Percentiles rank a stretch among this genome's conserved stretches.
These are phyloP conservation scores for Diospyros lotus DNA, from an alignment of 148 eudicot genomes.

Conservation along the genomic window DNA sequence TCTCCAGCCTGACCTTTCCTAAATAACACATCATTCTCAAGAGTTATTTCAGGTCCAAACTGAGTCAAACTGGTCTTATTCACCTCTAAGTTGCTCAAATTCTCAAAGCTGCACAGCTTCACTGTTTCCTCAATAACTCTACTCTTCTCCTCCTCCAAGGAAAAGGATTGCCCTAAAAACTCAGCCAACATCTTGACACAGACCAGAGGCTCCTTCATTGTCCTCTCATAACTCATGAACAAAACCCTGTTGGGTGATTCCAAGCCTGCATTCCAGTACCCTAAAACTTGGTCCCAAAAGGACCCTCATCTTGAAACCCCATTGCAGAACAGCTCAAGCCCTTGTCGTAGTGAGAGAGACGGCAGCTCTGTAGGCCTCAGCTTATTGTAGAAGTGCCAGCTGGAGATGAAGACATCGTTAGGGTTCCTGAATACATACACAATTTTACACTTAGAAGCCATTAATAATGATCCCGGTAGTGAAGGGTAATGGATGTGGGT, in stretches of 20 bases:
- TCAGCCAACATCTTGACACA: slow-evolving; percentile 13
- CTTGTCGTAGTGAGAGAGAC: slow-evolving; percentile 6
- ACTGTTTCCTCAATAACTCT: slow-evolving; percentile 4
- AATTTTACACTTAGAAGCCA: not conserved
- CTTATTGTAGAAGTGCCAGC: slow-evolving; percentile 9
- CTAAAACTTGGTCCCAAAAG: slow-evolving; percentile 30
- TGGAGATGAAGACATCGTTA: slow-evolving; percentile 13
- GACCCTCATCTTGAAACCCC: slow-evolving; percentile 16
- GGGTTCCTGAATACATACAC: slow-evolving; percentile 18
- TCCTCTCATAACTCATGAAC: slow-evolving; percentile 17
- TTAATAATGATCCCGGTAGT: slow-evolving; percentile 8
- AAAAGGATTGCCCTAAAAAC: slow-evolving; percentile 21
- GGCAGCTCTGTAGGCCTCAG: not conserved
- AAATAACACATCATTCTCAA: not conserved
- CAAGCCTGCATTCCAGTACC: slow-evolving; percentile 16
- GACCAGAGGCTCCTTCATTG: not conserved
- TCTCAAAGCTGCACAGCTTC: slow-evolving; percentile 5
- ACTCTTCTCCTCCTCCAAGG: slow-evolving; percentile 10
- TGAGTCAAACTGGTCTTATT: not conserved
- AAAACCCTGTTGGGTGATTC: slow-evolving; percentile 3
- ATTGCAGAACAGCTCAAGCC: slow-evolving; percentile 17
- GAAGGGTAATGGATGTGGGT: slow-evolving; percentile 15
- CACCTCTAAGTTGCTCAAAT: slow-evolving; percentile 7
- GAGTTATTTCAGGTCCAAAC: not conserved
- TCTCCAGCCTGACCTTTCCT: slow-evolving; percentile 8